Conservation (phyloP, 2,329 filamentous ascomycete species). For the Aspergillus sp. region DNA sequence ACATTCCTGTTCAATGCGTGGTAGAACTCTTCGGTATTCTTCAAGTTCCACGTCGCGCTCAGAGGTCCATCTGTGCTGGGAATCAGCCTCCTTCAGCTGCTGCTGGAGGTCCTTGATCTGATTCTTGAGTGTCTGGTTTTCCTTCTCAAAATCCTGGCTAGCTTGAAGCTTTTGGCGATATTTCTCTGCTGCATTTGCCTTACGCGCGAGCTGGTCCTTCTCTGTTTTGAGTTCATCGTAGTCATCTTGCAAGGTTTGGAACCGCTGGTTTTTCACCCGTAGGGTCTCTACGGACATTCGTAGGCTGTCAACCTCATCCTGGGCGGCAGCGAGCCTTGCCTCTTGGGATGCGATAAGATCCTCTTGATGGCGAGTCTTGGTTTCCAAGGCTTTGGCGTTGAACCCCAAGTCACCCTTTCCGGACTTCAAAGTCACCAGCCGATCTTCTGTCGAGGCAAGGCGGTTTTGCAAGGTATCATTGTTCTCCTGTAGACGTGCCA, state of each 20-base stretch:
- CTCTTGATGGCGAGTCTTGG: slow-evolving; percentile 59
- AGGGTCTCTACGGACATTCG: slow-evolving; percentile 41
- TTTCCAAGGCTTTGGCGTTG: slow-evolving; percentile 39
- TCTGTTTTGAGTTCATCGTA: slow-evolving; percentile 47
- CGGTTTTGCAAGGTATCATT: slow-evolving; percentile 43
- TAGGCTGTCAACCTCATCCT: slow-evolving; percentile 41
- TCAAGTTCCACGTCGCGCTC: slow-evolving; percentile 39
- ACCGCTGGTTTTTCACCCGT: slow-evolving; percentile 41
- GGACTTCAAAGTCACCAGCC: slow-evolving; percentile 48
- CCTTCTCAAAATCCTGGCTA: slow-evolving; percentile 45
- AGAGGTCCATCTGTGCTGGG: slow-evolving; percentile 34
- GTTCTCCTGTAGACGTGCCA: slow-evolving; percentile 54
- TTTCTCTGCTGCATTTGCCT: slow-evolving; percentile 46
- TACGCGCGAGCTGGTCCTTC: slow-evolving; percentile 41
- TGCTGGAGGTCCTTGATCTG: slow-evolving; percentile 44
- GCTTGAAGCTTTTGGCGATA: slow-evolving; percentile 47
- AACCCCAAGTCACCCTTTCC: slow-evolving; percentile 44
- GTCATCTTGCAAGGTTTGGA: slow-evolving; percentile 45
- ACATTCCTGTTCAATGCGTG: slow-evolving; percentile 45
- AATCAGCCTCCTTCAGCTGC: slow-evolving; percentile 42
- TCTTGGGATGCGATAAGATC: slow-evolving; percentile 68
- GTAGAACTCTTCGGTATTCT: slow-evolving; percentile 42
- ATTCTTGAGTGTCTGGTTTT: slow-evolving; percentile 42
- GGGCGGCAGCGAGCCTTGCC: slow-evolving; percentile 54
- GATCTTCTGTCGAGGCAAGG: slow-evolving; percentile 44